A percentile compares a stretch with the other conserved stretches of the same genome.
Conservation (phyloP, 2,329 filamentous ascomycete species). For the Thelonectria rubi region DNA sequence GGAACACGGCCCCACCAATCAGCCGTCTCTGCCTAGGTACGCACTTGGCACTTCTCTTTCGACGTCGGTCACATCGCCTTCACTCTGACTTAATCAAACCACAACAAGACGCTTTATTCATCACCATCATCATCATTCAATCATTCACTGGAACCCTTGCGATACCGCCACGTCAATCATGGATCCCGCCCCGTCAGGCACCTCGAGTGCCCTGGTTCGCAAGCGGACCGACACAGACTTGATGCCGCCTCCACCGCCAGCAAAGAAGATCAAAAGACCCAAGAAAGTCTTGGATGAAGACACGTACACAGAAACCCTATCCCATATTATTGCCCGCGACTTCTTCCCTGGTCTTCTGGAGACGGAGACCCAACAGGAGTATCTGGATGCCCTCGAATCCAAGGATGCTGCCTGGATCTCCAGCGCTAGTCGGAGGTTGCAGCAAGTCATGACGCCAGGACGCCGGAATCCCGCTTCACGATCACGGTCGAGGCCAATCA, state of each 20-base stretch:
- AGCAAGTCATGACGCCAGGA: conserved; percentile 84
- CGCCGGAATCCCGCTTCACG: conserved; percentile 49
- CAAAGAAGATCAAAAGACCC: conserved; percentile 92
- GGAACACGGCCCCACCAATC: conserved; percentile 21
- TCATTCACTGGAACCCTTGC: too few relatives aligned
- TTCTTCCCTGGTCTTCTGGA: conserved; percentile 95
- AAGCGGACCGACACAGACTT: conserved; percentile 74
- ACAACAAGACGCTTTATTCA: not conserved
- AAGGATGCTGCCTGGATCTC: conserved; percentile 87
- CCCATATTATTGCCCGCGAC: conserved; percentile 93
- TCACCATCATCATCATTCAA: too few relatives aligned
- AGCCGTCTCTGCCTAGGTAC: not conserved
- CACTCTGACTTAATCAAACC: not conserved
- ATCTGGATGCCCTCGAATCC: conserved; percentile 89
- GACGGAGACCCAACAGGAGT: conserved; percentile 87
- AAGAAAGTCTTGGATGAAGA: conserved; percentile 92
- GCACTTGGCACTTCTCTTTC: conserved; percentile 14
- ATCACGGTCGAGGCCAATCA: conserved; percentile 33
- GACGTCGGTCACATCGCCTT: conserved; percentile 14
- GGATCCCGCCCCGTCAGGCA: conserved; percentile 43
- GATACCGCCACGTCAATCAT: conserved; percentile 42
- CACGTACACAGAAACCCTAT: conserved; percentile 87
- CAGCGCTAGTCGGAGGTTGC: conserved; percentile 76
- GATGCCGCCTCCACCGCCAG: conserved; percentile 87
- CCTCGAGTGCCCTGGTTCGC: conserved; percentile 69